Base-by-base conservation (phyloP, 495 filamentous ascomycete genomes). In the Daldinia childiae region DNA sequence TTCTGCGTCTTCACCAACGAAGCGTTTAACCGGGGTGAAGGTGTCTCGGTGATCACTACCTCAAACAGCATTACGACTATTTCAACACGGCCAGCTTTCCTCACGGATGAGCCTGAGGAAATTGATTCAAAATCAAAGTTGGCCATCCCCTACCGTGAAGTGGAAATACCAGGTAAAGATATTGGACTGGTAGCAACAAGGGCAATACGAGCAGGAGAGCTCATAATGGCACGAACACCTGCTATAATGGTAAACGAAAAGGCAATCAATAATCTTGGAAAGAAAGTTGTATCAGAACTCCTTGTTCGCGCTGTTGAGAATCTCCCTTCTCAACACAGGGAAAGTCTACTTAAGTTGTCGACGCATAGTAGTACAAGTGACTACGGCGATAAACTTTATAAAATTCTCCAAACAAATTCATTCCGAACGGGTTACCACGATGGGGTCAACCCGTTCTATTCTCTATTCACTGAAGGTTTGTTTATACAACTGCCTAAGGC, bases 31-130 rank as follows among this genome's bases (percentile, higher is more conserved):
- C 11, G 32, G 6, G 74, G 77, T n/a, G 62, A 69, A 41, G 78
- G 78, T 12, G 70, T 81, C 41, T 78, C 79, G 0, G 54, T 81
- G n/a, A 76, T 81, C 36, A 81, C 79, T 6, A 79, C 78, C 2
- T 39, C 62, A 36, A 58, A 74, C 15, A 74, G 74, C 1, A 66
- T 76, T 21, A 6, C 59, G 11, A 30, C 64, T 61, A 61, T 69
- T 66, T 56, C 58, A 29, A 36, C 67, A 59, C 21, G 74, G 38
- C 34, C 69, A 15, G 15, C 74, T 60, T 64, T 65, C 50, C n/a
- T 59, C 58, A 8, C 14, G 27, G 38, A 51, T 1, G 34, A 41
- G 8, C 19, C 29, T 30, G 43, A 30, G 29, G 26, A 19, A 36
- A 7, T 15, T 12, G 41, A 62, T 15, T 3, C n/a, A 19, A 30